phyloP scores from a whole-genome alignment of 306 rosid species.

The Fragaria ananassa region DNA sequence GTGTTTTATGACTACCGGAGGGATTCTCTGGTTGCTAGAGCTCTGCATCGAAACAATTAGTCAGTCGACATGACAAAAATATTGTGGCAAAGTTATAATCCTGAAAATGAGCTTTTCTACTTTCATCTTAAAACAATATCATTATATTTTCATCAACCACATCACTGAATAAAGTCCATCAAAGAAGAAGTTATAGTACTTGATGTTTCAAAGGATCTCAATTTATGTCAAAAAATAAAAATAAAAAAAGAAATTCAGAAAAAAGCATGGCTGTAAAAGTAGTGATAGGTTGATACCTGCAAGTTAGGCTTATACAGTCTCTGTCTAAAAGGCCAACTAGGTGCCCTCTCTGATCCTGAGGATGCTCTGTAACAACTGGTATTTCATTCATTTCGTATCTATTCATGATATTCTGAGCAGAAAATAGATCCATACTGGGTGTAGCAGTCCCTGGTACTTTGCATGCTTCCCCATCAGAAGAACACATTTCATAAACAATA shows the following conservation, averaged over 20 bases:
- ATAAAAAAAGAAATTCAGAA: background rate
- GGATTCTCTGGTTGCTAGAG: slow-evolving; percentile 53
- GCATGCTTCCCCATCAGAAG: slow-evolving; percentile 54
- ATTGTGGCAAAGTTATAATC: background rate
- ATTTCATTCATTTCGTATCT: slow-evolving; percentile 51
- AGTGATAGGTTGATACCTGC: slow-evolving; percentile 50
- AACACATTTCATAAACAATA: slow-evolving; percentile 74
- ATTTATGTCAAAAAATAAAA: background rate
- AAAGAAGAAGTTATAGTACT: background rate
- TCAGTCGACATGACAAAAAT: background rate
- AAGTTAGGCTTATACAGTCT: slow-evolving; percentile 69
- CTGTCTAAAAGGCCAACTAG: slow-evolving; percentile 79
- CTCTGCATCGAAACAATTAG: slow-evolving; percentile 45
- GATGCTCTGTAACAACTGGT: slow-evolving; percentile 57
- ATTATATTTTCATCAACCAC: background rate
- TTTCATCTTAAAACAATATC: background rate
- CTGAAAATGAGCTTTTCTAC: background rate
- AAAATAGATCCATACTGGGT: slow-evolving; percentile 70
- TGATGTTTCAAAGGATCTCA: background rate
- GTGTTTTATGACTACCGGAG: slow-evolving; percentile 27
- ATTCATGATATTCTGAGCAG: slow-evolving; percentile 69
- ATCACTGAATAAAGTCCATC: background rate
- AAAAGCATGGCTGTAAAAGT: background rate
- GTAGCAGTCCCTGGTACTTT: slow-evolving; percentile 70
- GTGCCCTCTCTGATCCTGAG: slow-evolving; percentile 44